Evolutionary conservation across 2,329 filamentous ascomycete genomes (phyloP), one percentile per base, ranked within the genome.

Genomic region (Phialophora tarda): DNA sequence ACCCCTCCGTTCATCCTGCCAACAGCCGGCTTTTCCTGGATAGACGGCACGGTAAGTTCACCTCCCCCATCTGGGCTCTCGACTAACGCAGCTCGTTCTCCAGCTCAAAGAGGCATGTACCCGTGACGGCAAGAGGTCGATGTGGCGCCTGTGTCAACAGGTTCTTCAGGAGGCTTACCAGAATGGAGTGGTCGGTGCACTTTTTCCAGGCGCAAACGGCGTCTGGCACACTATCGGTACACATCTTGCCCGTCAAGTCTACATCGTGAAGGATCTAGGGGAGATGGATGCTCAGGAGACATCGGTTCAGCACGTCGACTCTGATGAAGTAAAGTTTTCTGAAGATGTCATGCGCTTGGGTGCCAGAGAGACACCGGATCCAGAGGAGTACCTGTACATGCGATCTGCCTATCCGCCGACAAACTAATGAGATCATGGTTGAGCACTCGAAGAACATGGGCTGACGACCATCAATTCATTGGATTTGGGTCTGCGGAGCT

Each of bases 231-330:
- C 50, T 32, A 23, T 65, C 38, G 50, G 48, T 24, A 59, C 50
- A 21, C 38, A 58, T 32, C 38, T 50, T 26, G 30, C 50, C 28
- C 50, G 23, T 21, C 44, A 26, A 3, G 41, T 41, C 14, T 65
- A 65, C 44, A 14, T 57, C 34, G 51, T 65, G 34, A 59, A 62
- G 41, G 63, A 62, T 58, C 41, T 65, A 17, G 63, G 58, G 23
- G 57, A 57, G 28, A 21, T 60, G 50, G 38, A 26, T 23, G 34
- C 57, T 11, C 14, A 3, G 10, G 26, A 34, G 12, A 26, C 24
- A n/a, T 61, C 50, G 10, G 58, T 65, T 30, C 23, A 41, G 8
- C 30, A 24, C 21, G 58, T 50, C 14, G 32, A 47, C 21, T 28
- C 26, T 11, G 47, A 41, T 3, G 38, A 32, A 7, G 21, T 44